A percentile compares a stretch with the other conserved stretches of the same genome.
These are phyloP conservation scores for Macadamia tetraphylla DNA, from an alignment of 164 flowering plant species.

Conservation along the genomic window DNA sequence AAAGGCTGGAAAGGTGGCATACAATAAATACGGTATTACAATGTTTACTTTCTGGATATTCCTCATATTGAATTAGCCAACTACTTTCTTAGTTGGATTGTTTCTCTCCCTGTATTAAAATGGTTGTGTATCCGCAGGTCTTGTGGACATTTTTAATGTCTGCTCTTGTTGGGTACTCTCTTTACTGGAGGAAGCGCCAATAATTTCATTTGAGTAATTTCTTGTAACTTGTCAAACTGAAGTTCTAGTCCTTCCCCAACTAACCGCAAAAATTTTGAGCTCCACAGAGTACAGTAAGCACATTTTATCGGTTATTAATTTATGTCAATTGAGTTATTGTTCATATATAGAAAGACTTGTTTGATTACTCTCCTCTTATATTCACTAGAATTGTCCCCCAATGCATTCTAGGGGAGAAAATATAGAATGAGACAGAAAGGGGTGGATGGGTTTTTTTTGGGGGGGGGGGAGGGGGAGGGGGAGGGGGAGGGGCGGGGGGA, in stretches of 20 bases:
- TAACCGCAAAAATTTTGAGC: neutral
- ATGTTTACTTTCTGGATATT: neutral
- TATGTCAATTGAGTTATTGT: neutral
- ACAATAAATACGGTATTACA: conserved; percentile 65
- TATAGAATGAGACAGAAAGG: too few relatives aligned
- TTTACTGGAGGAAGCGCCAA: conserved; percentile 77
- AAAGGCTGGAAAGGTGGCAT: conserved; percentile 88
- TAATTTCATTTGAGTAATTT: conserved; percentile 14
- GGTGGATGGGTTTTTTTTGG: too few relatives aligned
- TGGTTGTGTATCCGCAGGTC: conserved; percentile 43
- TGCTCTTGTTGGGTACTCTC: conserved; percentile 91
- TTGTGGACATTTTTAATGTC: conserved; percentile 97
- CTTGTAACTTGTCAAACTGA: conserved; percentile 7
- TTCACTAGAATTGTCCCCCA: too few relatives aligned
- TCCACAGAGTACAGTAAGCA: neutral
- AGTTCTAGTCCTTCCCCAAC: neutral
- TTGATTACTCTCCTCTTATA: too few relatives aligned
- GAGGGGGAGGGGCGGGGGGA: too few relatives aligned
- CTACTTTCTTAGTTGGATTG: neutral
- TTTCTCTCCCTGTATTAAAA: neutral
- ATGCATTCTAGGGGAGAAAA: too few relatives aligned
- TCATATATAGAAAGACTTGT: too few relatives aligned
- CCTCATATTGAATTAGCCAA: too few relatives aligned
- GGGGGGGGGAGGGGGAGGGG: too few relatives aligned
- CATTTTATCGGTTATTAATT: neutral